These are phyloP conservation scores for Fraxinus paxiana DNA, from an alignment of 305 asterid genomes.

Conservation along the genomic window DNA sequence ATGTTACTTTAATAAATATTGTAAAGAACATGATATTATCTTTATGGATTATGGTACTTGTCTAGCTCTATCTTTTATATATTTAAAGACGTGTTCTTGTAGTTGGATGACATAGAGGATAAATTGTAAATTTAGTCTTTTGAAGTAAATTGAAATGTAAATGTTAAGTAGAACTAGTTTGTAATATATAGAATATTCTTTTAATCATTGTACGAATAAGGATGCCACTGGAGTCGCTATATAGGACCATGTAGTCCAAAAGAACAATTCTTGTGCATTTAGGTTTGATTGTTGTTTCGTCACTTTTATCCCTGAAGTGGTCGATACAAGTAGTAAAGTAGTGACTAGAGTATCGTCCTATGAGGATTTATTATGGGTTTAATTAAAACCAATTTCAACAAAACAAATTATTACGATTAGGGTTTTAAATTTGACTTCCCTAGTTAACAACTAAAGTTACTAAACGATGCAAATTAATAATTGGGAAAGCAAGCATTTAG, in stretches of 20 bases:
- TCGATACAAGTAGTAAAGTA: background rate
- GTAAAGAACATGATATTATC: background rate
- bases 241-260: background rate
- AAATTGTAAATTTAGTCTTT: background rate
- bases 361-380: background rate
- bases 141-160: background rate
- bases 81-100: background rate
- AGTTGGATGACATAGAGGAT: background rate
- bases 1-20: conserved; percentile 2
- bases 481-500: background rate
- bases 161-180: background rate
- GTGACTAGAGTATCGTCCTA: background rate
- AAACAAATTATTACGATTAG: background rate
- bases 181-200: background rate
- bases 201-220: background rate
- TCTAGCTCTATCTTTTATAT: background rate
- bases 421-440: background rate
- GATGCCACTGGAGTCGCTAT: background rate
- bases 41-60: conserved; percentile 1
- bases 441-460: background rate
- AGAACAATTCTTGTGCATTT: background rate
- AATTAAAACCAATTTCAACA: background rate
- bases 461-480: background rate
- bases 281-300: background rate
- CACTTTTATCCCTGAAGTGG: background rate